Conservation (phyloP, 2,329 filamentous ascomycete species). For the Erysiphe pulchra region DNA sequence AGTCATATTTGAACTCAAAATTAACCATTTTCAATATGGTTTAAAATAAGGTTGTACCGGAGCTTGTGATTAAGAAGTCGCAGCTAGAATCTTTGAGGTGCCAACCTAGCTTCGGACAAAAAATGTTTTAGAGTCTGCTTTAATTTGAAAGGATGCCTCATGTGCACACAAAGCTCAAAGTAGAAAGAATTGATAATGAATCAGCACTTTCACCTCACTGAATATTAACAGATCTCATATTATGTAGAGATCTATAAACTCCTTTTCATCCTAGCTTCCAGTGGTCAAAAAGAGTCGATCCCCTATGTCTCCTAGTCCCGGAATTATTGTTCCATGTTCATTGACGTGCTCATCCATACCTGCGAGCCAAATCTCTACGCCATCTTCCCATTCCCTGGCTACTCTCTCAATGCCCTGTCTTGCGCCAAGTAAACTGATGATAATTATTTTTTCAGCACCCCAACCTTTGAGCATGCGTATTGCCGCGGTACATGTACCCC, state of each 20-base stretch:
- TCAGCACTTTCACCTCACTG: too few relatives aligned
- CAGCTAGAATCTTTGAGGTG: too few relatives aligned
- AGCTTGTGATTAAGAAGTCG: too few relatives aligned
- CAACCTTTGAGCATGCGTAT: conserved; percentile 77
- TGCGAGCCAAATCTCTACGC: conserved; percentile 58
- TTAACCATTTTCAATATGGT: too few relatives aligned
- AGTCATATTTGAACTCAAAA: too few relatives aligned
- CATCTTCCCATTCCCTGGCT: conserved; percentile 53
- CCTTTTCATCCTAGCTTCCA: conserved; percentile 33
- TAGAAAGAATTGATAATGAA: too few relatives aligned
- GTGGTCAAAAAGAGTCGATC: conserved; percentile 74
- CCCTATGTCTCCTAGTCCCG: conserved; percentile 72
- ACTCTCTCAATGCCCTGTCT: conserved; percentile 43
- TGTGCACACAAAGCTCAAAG: too few relatives aligned
- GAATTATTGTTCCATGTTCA: conserved; percentile 67
- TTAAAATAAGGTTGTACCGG: too few relatives aligned
- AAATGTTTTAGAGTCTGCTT: too few relatives aligned
- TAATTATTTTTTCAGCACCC: conserved; percentile 62
- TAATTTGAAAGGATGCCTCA: too few relatives aligned
- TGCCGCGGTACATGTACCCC: conserved; percentile 67
- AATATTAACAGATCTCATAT: too few relatives aligned
- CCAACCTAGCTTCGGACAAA: too few relatives aligned
- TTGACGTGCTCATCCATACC: conserved; percentile 53
- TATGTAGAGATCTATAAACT: not conserved
- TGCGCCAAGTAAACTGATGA: conserved; percentile 52